These are phyloP conservation scores for Aciculosporium take DNA, from an alignment of 2,329 filamentous ascomycete genomes.

Conservation along the genomic window DNA sequence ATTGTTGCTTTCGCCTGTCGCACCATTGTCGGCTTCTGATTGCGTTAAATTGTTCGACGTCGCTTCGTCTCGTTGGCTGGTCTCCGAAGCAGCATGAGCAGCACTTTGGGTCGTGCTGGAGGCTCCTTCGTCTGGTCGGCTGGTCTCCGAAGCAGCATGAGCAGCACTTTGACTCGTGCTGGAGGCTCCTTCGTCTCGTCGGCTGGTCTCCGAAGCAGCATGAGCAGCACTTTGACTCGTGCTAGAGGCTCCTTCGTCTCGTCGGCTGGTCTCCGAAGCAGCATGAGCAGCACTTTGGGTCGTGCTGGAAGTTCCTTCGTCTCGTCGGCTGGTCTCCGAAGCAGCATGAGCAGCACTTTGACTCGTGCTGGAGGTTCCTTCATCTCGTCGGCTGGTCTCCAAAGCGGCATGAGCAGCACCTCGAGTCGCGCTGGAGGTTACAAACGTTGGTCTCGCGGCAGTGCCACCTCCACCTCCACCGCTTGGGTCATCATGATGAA, in stretches of 20 bases:
- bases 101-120: no score
- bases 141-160: background rate
- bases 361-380: background rate
- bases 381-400: background rate
- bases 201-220: background rate
- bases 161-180: background rate
- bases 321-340: background rate
- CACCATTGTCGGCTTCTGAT: background rate
- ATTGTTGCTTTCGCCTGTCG: background rate
- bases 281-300: background rate
- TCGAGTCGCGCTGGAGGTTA: background rate
- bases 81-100: no score
- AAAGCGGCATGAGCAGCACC: background rate
- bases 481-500: constrained; percentile 5
- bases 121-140: background rate
- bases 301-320: background rate
- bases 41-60: background rate
- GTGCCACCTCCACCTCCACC: background rate
- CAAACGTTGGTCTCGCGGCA: background rate
- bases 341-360: no score
- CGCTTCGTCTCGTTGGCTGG: background rate
- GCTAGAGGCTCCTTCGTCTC: background rate
- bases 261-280: background rate
- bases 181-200: background rate
- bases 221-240: background rate